Evolutionary conservation across 2,329 filamentous ascomycete species (phyloP).

Genomic region (Mycosphaerella sp.): DNA sequence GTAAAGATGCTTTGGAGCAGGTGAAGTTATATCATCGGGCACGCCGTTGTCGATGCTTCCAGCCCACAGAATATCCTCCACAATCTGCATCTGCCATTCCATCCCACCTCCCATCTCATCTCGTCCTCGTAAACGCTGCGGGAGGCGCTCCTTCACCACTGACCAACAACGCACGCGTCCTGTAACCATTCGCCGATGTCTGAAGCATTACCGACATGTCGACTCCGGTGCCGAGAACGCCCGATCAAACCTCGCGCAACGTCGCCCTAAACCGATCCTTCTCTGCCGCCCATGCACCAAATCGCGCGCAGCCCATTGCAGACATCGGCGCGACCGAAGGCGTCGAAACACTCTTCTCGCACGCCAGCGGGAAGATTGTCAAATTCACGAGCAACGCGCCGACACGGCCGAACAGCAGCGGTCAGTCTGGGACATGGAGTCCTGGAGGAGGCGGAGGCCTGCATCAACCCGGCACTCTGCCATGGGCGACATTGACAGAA

Average conservation of each 20-base stretch:
- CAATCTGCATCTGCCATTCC: no score
- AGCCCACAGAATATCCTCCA: no score
- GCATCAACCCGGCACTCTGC: slow-evolving; percentile 48
- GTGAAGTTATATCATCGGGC: no score
- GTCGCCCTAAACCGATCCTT: slow-evolving; percentile 39
- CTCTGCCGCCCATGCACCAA: slow-evolving; percentile 33
- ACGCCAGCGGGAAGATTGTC: slow-evolving; percentile 65
- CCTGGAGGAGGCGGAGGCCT: slow-evolving; percentile 22
- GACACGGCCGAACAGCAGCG: slow-evolving; percentile 26
- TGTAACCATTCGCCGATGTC: neutral
- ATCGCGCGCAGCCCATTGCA: slow-evolving; percentile 27
- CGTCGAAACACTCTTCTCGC: slow-evolving; percentile 68
- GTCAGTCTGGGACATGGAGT: slow-evolving; percentile 9
- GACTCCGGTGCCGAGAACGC: slow-evolving; percentile 27
- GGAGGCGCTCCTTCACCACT: no score
- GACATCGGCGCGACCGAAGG: slow-evolving; percentile 36
- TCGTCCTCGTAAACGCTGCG: no score
- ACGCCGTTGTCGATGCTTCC: no score
- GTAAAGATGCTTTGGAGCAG: no score
- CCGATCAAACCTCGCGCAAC: slow-evolving; percentile 24
- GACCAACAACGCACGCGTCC: neutral
- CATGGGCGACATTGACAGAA: slow-evolving; percentile 70
- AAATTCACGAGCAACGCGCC: slow-evolving; percentile 48
- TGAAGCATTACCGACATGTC: slow-evolving; percentile 18
- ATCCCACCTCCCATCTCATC: no score